Base-by-base conservation (phyloP, 1,284 basidiomycete genomes). In the Golubevia pallescens region DNA sequence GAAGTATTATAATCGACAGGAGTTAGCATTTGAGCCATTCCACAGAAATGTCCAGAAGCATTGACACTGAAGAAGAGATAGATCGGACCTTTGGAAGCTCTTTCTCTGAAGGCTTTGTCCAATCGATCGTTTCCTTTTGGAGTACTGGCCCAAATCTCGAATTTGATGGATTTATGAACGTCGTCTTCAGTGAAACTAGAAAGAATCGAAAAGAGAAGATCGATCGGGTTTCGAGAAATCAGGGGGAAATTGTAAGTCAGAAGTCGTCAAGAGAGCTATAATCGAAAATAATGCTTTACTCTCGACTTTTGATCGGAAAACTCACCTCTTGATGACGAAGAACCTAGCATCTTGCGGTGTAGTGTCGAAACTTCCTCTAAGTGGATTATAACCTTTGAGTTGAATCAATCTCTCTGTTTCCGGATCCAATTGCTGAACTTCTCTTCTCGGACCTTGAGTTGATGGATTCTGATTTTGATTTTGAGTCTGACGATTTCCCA, bases 41-140 rank as follows among this genome's bases (percentile, higher is more conserved):
- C 82, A 57, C 81, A 84, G 63, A 85, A 85, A 48, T 80, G 80
- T 0, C 82, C 82, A 7, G 74, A 77, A 3, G 78, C 82, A 52
- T 85, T 85, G 60, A 85, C 81, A 0, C 74, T 77, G 65, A 77
- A 85, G 73, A 85, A 85, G 28, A 85, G 75, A 57, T 80, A 83
- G 67, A 85, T 77, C 19, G 79, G 79, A 5, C 54, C 54, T 48
- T 57, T 63, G 8, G 51, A 51, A 8, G 19, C 3, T 16, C 19
- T 60, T 23, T 65, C 63, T 21, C 63, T 34, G 58, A 65, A 65
- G n/a, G 63, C 63, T 7, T 60, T 38, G 66, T 85, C 77, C 59
- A 85, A 70, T 1, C 82, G 71, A 57, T 74, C 69, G 62, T 85
- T 85, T 58, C 82, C 82, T 63, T 82, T 81, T 38, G 82, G 79